Percentiles rank a stretch among this genome's conserved stretches.
These are phyloP conservation scores for Brettanomyces naardenensis DNA, from an alignment of 805 yeast genomes.

Conservation along the genomic window DNA sequence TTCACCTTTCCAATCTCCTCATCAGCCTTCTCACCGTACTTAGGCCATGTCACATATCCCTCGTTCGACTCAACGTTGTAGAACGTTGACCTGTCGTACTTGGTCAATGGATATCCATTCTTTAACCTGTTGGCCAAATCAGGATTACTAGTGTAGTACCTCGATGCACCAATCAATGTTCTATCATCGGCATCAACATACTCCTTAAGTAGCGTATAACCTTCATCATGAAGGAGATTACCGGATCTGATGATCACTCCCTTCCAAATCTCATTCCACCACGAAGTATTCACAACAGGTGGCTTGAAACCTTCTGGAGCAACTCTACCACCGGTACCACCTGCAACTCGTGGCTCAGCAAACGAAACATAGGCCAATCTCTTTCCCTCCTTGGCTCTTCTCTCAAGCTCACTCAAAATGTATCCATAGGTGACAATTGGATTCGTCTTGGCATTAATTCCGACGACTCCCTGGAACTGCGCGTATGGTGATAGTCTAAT, in stretches of 20 bases:
- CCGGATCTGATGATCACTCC: constrained; percentile 16
- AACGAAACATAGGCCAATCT: constrained; percentile 20
- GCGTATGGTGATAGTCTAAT: constrained; percentile 43
- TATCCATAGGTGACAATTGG: constrained; percentile 28
- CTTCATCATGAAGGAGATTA: constrained; percentile 20
- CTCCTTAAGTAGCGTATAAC: constrained; percentile 8
- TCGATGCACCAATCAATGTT: constrained; percentile 34
- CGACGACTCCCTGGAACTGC: constrained; percentile 31
- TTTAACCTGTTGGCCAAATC: constrained; percentile 31
- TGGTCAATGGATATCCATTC: constrained; percentile 27
- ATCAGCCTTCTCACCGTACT: constrained; percentile 9
- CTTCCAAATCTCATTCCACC: constrained; percentile 13
- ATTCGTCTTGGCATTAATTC: constrained; percentile 13
- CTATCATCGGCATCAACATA: constrained; percentile 25
- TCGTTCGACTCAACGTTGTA: constrained; percentile 20
- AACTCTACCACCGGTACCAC: constrained; percentile 14
- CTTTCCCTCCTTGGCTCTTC: constrained; percentile 25
- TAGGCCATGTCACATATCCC: constrained; percentile 9
- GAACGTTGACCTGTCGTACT: constrained; percentile 33
- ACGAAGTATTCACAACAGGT: constrained; percentile 7
- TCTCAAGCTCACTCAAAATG: constrained; percentile 31
- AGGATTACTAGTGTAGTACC: constrained; percentile 37
- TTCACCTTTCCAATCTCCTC: constrained; percentile 6
- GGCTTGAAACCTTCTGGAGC: too few relatives aligned
- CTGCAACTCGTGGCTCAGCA: constrained; percentile 24